These are phyloP conservation scores for Candida glaebosa DNA, from an alignment of 805 yeast genomes.

Conservation along the genomic window DNA sequence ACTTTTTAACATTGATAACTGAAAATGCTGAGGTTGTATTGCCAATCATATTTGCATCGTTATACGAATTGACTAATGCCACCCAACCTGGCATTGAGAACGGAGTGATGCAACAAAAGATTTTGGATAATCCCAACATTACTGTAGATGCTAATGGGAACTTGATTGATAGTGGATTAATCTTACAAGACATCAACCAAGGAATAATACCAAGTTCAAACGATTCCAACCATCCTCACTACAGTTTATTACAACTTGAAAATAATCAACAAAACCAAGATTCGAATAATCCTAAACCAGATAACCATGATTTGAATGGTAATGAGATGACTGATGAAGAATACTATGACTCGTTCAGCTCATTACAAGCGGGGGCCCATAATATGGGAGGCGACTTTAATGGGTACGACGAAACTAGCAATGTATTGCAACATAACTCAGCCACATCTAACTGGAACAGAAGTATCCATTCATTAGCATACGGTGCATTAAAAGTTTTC, in stretches of 20 bases:
- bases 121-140: conserved; percentile 33
- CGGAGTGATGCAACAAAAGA: conserved; percentile 37
- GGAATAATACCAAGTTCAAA: conserved; percentile 21
- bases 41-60: conserved; percentile 86
- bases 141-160: conserved; percentile 43
- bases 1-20: conserved; percentile 82
- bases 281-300: conserved; percentile 4
- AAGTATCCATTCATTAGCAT: conserved; percentile 87
- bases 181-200: conserved; percentile 23
- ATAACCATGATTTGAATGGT: conserved; percentile 14
- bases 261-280: conserved; percentile 9
- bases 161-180: conserved; percentile 34
- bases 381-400: conserved; percentile 21
- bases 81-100: conserved; percentile 43
- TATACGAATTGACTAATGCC: conserved; percentile 73
- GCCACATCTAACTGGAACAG: conserved; percentile 82
- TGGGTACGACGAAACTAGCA: conserved; percentile 27
- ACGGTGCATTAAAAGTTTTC: conserved; percentile 84
- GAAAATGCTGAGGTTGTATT: conserved; percentile 90
- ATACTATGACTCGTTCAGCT: conserved; percentile 39
- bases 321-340: conserved; percentile 43
- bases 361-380: conserved; percentile 26
- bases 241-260: conserved; percentile 13
- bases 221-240: conserved; percentile 23
- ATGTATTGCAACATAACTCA: conserved; percentile 40